Conservation (phyloP, 768 basidiomycete genomes). For the Solioccasus polychromus region DNA sequence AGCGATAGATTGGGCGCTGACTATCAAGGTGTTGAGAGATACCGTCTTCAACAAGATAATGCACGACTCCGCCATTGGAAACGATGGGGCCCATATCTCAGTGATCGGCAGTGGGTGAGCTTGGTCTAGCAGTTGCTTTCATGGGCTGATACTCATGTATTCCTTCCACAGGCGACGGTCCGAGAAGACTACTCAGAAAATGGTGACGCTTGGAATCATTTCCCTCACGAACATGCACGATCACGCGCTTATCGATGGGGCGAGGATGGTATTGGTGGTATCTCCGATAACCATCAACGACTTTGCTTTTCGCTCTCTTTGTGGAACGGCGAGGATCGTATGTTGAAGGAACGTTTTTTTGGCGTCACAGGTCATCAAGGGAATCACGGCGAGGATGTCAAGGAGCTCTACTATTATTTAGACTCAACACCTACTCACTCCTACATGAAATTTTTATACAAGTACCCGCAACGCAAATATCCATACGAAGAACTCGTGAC, state of each 20-base stretch:
- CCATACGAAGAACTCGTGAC: conserved; percentile 92
- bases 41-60: conserved; percentile 82
- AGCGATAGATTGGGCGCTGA: conserved; percentile 58
- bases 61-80: conserved; percentile 91
- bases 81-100: conserved; percentile 97
- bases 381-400: conserved; percentile 99
- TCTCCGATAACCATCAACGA: conserved; percentile 95
- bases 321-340: conserved; percentile 94
- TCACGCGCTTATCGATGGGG: conserved; percentile 98
- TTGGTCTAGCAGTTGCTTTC: background rate
- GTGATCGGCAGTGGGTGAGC: conserved; percentile 95
- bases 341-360: conserved; percentile 95
- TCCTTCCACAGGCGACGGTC: conserved; percentile 84
- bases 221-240: conserved; percentile 90
- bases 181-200: conserved; percentile 97
- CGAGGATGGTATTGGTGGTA: conserved; percentile 95
- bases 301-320: conserved; percentile 87
- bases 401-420: conserved; percentile 97
- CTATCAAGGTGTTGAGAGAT: conserved; percentile 80
- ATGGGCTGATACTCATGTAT: conserved; percentile 9
- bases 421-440: conserved; percentile 99
- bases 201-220: conserved; percentile 95
- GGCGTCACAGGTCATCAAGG: conserved; percentile 97
- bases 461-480: conserved; percentile 90
- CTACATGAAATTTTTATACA: conserved; percentile 99